These are phyloP conservation scores for Trichoderma aggressivum DNA, from an alignment of 2,329 filamentous ascomycete species.

Conservation along the genomic window DNA sequence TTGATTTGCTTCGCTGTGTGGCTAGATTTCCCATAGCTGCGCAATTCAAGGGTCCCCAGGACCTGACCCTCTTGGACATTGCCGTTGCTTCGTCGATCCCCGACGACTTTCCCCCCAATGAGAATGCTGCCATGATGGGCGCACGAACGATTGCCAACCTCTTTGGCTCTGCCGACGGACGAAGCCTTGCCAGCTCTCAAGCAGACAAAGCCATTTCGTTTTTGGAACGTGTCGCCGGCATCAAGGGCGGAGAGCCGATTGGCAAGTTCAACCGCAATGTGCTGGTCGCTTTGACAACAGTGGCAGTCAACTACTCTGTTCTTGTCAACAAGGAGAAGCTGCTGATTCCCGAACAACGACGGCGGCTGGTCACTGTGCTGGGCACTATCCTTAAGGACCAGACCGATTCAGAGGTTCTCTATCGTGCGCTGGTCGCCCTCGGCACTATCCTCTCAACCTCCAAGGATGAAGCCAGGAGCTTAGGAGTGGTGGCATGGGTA, in stretches of 20 bases:
- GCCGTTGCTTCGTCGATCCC: slow-evolving; percentile 40
- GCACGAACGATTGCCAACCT: slow-evolving; percentile 79
- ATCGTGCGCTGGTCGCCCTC: slow-evolving; percentile 74
- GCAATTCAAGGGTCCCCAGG: slow-evolving; percentile 50
- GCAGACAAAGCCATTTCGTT: slow-evolving; percentile 58
- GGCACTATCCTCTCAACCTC: slow-evolving; percentile 68
- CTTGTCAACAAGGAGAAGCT: slow-evolving; percentile 53
- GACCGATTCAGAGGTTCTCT: slow-evolving; percentile 77
- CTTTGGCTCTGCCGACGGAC: slow-evolving; percentile 71
- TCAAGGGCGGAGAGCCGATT: slow-evolving; percentile 45
- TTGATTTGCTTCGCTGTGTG: slow-evolving; percentile 84
- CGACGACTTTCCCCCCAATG: slow-evolving; percentile 56
- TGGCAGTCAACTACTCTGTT: slow-evolving; percentile 82
- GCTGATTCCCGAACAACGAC: slow-evolving; percentile 32
- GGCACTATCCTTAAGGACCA: slow-evolving; percentile 61
- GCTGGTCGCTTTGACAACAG: slow-evolving; percentile 75
- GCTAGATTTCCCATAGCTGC: slow-evolving; percentile 67
- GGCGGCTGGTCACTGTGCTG: slow-evolving; percentile 56
- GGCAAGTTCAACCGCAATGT: slow-evolving; percentile 70
- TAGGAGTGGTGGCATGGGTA: slow-evolving; percentile 42
- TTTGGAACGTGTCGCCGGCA: slow-evolving; percentile 59
- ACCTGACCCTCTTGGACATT: slow-evolving; percentile 58
- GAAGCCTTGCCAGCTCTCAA: slow-evolving; percentile 58
- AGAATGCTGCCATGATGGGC: slow-evolving; percentile 86
- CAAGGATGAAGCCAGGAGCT: slow-evolving; percentile 40